Conservation (phyloP, 176 grass and related monocot genomes). For the Pontederia crassipes region DNA sequence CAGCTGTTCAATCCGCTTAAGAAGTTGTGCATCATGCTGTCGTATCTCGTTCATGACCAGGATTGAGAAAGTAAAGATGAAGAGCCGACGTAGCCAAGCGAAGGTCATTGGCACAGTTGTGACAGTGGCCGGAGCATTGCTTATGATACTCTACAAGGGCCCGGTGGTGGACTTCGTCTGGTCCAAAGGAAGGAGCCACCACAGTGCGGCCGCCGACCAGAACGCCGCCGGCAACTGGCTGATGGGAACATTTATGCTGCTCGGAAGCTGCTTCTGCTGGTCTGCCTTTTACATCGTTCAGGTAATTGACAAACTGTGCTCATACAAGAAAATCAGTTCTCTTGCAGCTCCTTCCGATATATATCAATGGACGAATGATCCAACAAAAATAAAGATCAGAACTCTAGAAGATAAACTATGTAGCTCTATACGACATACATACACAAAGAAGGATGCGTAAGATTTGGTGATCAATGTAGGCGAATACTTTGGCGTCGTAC, state of each 20-base stretch:
- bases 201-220: conserved; percentile 1
- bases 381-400: not conserved
- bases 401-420: not conserved
- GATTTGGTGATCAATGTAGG: conserved; percentile 14
- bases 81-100: conserved; percentile 39
- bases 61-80: conserved; percentile 62
- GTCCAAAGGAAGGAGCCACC: conserved; percentile 23
- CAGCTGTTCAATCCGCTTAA: too few species aligned
- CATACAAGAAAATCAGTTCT: not conserved
- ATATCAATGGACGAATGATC: not conserved
- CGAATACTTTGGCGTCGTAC: conserved; percentile 52
- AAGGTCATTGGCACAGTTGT: conserved; percentile 62
- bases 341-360: not conserved
- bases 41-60: conserved; percentile 13
- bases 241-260: conserved; percentile 54
- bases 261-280: conserved; percentile 74
- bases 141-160: conserved; percentile 72
- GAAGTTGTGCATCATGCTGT: too few species aligned
- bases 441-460: not conserved
- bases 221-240: conserved; percentile 39
- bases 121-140: conserved; percentile 48
- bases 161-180: conserved; percentile 44
- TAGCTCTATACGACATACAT: not conserved
- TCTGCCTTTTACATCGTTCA: conserved; percentile 74
- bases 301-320: conserved; percentile 16